A percentile compares a stretch with the other conserved stretches of the same genome.
Evolutionary conservation across 2,329 filamentous ascomycete species (phyloP).

Genomic region (Botryosphaeria dothidea): DNA sequence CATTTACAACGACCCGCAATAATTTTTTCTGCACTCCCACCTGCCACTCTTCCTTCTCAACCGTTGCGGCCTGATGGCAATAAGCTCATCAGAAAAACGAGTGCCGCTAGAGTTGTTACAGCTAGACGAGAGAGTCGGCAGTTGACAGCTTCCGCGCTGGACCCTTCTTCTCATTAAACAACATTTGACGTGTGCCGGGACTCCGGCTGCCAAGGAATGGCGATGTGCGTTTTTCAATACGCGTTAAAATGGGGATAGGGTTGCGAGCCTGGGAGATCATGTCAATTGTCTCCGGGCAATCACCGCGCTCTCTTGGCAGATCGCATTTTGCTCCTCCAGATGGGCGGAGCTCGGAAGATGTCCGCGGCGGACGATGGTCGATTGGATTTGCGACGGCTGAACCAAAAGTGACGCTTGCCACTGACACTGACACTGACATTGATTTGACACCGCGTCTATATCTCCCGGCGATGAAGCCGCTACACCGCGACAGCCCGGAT

Average conservation of each 20-base stretch:
- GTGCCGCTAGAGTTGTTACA: neutral
- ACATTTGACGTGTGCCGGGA: neutral
- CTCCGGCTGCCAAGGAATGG: neutral
- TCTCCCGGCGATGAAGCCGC: neutral
- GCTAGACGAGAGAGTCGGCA: neutral
- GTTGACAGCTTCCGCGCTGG: neutral
- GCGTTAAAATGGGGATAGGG: neutral
- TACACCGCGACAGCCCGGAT: neutral
- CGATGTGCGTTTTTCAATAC: neutral
- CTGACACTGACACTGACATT: neutral
- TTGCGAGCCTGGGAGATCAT: neutral
- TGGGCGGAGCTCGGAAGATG: neutral
- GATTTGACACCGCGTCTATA: neutral
- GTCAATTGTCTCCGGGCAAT: neutral
- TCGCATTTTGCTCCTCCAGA: too few relatives aligned
- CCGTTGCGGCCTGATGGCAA: neutral
- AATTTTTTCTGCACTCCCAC: neutral
- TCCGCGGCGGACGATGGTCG: neutral
- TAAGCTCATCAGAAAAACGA: neutral
- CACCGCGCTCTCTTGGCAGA: neutral
- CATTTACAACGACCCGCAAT: neutral
- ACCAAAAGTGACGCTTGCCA: neutral
- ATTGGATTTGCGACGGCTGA: neutral
- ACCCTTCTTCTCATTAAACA: neutral
- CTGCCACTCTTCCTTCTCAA: neutral